A percentile compares a stretch with the other conserved stretches of the same genome.
Evolutionary conservation across 2,329 filamentous ascomycete species (phyloP).

Genomic region (Ophiosphaerella herpotricha): DNA sequence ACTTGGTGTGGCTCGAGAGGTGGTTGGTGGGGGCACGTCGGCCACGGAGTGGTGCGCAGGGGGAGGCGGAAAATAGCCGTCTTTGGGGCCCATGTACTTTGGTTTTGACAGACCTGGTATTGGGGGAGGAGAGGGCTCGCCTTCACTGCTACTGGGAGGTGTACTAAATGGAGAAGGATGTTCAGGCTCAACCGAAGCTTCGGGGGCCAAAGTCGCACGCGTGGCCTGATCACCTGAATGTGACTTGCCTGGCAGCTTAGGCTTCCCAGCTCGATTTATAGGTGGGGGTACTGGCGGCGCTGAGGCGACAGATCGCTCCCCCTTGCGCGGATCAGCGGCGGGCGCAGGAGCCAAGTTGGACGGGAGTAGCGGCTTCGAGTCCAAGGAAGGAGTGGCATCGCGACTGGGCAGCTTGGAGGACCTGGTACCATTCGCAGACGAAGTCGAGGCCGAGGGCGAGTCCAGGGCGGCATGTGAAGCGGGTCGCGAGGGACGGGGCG

Average conservation of each 20-base stretch:
- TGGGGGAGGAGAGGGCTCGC: slow-evolving; percentile 36
- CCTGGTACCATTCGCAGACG: slow-evolving; percentile 24
- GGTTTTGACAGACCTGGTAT: slow-evolving; percentile 31
- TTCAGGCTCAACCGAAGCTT: slow-evolving; percentile 51
- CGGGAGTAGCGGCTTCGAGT: slow-evolving; percentile 40
- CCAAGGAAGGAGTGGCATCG: slow-evolving; percentile 47
- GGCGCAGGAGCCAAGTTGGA: slow-evolving; percentile 17
- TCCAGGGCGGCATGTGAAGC: slow-evolving; percentile 32
- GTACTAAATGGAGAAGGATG: slow-evolving; percentile 81
- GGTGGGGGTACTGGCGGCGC: slow-evolving; percentile 64
- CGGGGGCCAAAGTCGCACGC: slow-evolving; percentile 40
- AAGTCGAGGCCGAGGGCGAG: slow-evolving; percentile 18
- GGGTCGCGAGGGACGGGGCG: slow-evolving; percentile 40
- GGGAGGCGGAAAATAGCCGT: slow-evolving; percentile 40
- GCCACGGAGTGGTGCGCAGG: slow-evolving; percentile 36
- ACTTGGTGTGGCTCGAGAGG: slow-evolving; percentile 23
- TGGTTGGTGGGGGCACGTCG: slow-evolving; percentile 27
- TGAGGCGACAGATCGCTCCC: slow-evolving; percentile 46
- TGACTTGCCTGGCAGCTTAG: slow-evolving; percentile 62
- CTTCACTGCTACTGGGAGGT: slow-evolving; percentile 76
- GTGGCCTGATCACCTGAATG: slow-evolving; percentile 31
- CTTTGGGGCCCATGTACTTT: slow-evolving; percentile 24
- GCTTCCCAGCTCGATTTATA: slow-evolving; percentile 80
- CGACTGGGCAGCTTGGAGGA: slow-evolving; percentile 48
- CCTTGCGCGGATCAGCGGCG: slow-evolving; percentile 36